Conservation (phyloP, 2,329 filamentous ascomycete species). For the Ceratocystis diversiconidia region DNA sequence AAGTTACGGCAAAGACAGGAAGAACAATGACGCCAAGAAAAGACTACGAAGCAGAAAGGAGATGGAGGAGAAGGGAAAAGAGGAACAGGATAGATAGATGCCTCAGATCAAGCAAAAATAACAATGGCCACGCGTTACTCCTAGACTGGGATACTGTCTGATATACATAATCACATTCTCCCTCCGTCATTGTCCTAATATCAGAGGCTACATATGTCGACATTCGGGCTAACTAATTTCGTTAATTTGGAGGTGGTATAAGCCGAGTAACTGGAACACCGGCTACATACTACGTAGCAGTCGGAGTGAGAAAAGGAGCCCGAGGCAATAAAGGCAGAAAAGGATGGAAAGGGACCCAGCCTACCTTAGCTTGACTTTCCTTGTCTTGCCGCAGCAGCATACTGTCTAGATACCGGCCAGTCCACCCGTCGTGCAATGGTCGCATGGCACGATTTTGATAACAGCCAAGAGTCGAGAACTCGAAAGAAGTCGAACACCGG, state of each 20-base stretch:
- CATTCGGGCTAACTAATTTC: background rate
- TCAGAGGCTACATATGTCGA: background rate
- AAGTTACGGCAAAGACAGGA: background rate
- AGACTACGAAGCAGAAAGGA: background rate
- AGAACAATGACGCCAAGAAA: background rate
- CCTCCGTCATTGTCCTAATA: background rate
- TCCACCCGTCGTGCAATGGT: background rate
- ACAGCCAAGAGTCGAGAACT: background rate
- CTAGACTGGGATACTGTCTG: background rate
- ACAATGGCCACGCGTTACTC: background rate
- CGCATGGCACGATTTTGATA: constrained; percentile 1
- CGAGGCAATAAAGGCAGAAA: background rate
- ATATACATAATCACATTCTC: background rate
- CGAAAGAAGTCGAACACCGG: background rate
- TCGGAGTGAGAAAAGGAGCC: background rate
- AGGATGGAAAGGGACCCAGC: background rate
- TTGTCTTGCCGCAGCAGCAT: too few relatives aligned
- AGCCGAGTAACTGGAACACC: background rate
- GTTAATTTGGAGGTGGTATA: background rate
- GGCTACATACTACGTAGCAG: background rate
- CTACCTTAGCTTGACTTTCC: background rate
- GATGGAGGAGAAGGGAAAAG: background rate
- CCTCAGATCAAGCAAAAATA: background rate
- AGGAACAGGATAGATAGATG: background rate
- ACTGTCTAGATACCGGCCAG: background rate